Evolutionary conservation across 1,284 basidiomycete species (phyloP), one percentile per base, ranked within the genome.

Genomic region (Binderoboletus segoi): DNA sequence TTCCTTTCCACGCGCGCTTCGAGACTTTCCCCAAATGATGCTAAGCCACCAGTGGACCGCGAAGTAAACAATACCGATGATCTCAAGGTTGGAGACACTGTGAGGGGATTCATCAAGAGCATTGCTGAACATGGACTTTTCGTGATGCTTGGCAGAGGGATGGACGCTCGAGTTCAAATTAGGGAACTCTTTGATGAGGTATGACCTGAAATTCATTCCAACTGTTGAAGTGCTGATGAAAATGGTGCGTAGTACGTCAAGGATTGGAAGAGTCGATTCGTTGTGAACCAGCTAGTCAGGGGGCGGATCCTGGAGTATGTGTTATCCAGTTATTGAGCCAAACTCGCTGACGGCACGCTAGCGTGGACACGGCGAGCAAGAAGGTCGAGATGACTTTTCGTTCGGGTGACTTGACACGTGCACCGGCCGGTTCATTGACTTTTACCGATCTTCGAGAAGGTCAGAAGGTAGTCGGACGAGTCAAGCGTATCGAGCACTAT

Each of bases 81-180:
- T 51, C 73, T 98, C 40, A 82, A 88, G 66, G 79, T 83, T 33
- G 95, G 94, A 5, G 79, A 89, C 57, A 82, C 79, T 24, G 76
- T 96, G 33, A 83, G 94, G 51, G 96, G 96, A 13, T 93, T 97
- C 69, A 84, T 98, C 69, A 96, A 94, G 76, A 90, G 85, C 61
- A 80, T 98, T 44, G 83, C 87, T 21, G 89, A 94, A 49, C 86
- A 90, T 65, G 96, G 96, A 16, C 71, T 99, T n/a, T 98, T 97
- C 67, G 93, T 99, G 5, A 85, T 85, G 40, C 74, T 99, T 23
- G 94, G 93, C 18, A 83, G 89, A 48, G 82, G 83, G 48, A 77
- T 97, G 33, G 93, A 94, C 66, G 96, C 91, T 52, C 86, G 96
- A 23, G 89, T 98, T 24, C 94, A 96, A 75, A 98, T 98, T 71